Conservation (phyloP, 495 filamentous ascomycete species). For the Podospora pseudocomata region DNA sequence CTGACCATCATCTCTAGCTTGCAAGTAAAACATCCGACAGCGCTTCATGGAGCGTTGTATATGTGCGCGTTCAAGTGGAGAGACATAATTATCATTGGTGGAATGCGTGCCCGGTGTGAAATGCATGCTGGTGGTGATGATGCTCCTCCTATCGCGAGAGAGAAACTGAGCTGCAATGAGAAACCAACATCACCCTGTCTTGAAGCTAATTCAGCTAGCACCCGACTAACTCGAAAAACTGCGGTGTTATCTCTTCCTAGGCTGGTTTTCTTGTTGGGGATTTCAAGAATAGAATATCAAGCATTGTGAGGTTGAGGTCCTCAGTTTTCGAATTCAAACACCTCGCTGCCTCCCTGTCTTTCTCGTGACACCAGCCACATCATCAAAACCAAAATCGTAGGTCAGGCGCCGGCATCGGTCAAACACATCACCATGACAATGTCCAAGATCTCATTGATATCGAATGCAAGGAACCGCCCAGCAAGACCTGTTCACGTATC, state of each 20-base stretch:
- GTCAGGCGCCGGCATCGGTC: too few relatives aligned
- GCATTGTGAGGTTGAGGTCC: neutral
- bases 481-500: too few relatives aligned
- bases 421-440: too few relatives aligned
- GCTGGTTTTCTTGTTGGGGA: neutral
- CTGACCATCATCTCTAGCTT: too few relatives aligned
- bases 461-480: too few relatives aligned
- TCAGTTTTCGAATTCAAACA: neutral
- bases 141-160: neutral
- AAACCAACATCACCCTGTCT: neutral
- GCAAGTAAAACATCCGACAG: too few relatives aligned
- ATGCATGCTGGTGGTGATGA: neutral
- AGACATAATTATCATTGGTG: neutral
- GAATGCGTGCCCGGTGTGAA: neutral
- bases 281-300: neutral
- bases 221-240: neutral
- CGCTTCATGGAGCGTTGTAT: too few relatives aligned
- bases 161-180: neutral
- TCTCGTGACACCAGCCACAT: too few relatives aligned
- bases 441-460: too few relatives aligned
- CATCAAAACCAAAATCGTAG: too few relatives aligned
- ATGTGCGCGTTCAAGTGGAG: neutral
- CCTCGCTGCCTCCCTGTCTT: too few relatives aligned
- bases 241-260: neutral
- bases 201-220: neutral